Conservation (phyloP, 345 rosid species). For the Reutealis trisperma region DNA sequence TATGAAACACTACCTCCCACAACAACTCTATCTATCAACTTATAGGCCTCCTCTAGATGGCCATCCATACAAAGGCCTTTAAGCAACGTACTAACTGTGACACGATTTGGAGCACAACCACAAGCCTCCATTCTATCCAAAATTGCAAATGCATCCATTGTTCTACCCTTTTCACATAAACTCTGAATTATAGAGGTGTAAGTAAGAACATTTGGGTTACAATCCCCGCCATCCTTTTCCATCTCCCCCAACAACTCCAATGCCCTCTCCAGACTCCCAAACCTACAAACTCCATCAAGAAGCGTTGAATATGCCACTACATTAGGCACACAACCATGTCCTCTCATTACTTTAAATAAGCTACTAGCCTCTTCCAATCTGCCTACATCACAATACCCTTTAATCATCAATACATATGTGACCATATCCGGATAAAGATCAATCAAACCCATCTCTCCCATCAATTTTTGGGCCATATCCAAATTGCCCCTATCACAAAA, state of each 20-base stretch:
- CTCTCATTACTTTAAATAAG: conserved; percentile 55
- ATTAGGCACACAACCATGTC: conserved; percentile 57
- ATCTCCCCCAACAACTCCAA: conserved; percentile 60
- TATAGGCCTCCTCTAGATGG: conserved; percentile 49
- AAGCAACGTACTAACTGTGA: conserved; percentile 67
- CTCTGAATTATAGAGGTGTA: conserved; percentile 67
- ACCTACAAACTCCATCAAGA: conserved; percentile 65
- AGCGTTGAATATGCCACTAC: conserved; percentile 62
- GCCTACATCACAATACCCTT: conserved; percentile 64
- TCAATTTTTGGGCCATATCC: conserved; percentile 52
- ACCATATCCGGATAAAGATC: conserved; percentile 68
- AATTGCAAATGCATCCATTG: conserved; percentile 54
- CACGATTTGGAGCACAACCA: conserved; percentile 68
- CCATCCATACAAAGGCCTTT: conserved; percentile 54
- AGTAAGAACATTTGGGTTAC: conserved; percentile 64
- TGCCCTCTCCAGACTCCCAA: conserved; percentile 53
- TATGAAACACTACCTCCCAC: conserved; percentile 50
- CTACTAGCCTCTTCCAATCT: conserved; percentile 62
- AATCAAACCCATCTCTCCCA: conserved; percentile 67
- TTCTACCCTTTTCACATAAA: conserved; percentile 54
- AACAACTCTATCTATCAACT: conserved; percentile 59
- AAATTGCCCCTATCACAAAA: conserved; percentile 66
- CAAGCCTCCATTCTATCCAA: conserved; percentile 67
- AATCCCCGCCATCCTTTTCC: conserved; percentile 65
- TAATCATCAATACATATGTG: conserved; percentile 60